Conservation (phyloP, 345 rosid species). For the Barbarea vulgaris region DNA sequence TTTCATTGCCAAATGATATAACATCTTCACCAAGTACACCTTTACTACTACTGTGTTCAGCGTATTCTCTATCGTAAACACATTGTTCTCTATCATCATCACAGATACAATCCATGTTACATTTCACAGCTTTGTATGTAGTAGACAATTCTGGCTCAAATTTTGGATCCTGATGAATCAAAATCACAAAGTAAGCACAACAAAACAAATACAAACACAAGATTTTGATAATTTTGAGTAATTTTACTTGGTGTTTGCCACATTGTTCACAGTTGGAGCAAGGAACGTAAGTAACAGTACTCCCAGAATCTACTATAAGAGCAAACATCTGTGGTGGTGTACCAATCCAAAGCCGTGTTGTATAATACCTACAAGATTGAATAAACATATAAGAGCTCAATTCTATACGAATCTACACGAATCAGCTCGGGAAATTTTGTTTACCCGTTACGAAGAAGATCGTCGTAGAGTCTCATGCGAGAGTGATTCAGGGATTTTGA, state of each 20-base stretch:
- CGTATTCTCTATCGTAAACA: conserved; percentile 83
- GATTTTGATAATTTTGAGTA: not conserved
- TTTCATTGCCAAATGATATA: conserved; percentile 77
- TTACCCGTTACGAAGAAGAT: conserved; percentile 88
- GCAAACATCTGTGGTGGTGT: conserved; percentile 93
- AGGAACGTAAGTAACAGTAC: conserved; percentile 91
- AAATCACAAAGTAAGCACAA: conserved; percentile 6
- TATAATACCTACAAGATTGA: conserved; percentile 59
- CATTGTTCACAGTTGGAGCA: conserved; percentile 80
- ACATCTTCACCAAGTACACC: conserved; percentile 87
- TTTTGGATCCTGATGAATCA: conserved; percentile 68
- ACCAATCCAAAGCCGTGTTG: conserved; percentile 92
- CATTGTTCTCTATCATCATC: conserved; percentile 62
- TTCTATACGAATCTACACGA: not conserved
- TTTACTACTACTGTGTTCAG: conserved; percentile 87
- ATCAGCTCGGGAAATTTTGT: conserved; percentile 1
- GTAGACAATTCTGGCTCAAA: conserved; percentile 76
- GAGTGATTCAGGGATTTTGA: conserved; percentile 51
- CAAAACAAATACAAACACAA: not conserved
- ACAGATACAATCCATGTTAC: conserved; percentile 77
- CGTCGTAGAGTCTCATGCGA: conserved; percentile 93
- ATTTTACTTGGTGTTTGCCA: conserved; percentile 77
- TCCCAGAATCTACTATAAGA: conserved; percentile 88
- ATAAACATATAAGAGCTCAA: not conserved
- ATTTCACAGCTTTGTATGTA: conserved; percentile 73